Evolutionary conservation across 139 green algal genomes (phyloP), one percentile per base, ranked within the genome.

Genomic region (Desmodesmus armatus): DNA sequence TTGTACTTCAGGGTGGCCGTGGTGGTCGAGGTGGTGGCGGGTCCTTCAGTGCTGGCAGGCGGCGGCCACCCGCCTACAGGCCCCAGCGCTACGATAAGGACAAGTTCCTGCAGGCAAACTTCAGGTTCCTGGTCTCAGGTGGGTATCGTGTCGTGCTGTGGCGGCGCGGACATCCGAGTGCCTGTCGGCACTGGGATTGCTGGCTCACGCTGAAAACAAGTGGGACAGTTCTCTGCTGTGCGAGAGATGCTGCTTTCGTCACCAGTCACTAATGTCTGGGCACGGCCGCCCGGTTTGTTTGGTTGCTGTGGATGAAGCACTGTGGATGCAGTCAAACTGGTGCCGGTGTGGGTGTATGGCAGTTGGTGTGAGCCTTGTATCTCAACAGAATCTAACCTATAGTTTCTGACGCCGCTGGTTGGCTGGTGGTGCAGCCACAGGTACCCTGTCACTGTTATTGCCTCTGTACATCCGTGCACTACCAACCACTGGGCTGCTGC

Each of bases 61-160:
- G 82, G 13, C 82, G 82, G 13, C 58, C 40, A 3, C 70, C 53
- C 53, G 55, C 62, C 0, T 60, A 73, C 6, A 71, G 81, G 33
- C 86, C 88, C 1, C 87, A 92, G 75, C 91, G 91, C 0, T 96
- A 96, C 84, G 91, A 96, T 76, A 87, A 89, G 39, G 92, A 95
- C 76, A 94, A 96, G 85, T 94, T 95, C 65, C 84, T 94, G 39
- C 93, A 96, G 87, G 93, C 93, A 47, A 96, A 96, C 90, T 98
- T 96, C 88, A 87, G 93, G 5, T 98, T 98, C 87, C 76, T 96
- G 66, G 92, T 97, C 4, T 95, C 89, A 41, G 90, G 94, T 89
- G 71, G 25, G 88, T 72, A 19, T 19, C 37, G 11, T 41, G n/a
- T 74, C 7, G 40, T 74, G 9, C 4, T n/a, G n/a, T n/a, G n/a